Conservation (phyloP, 23 red algal genomes). For the Gracilariopsis chorda region DNA sequence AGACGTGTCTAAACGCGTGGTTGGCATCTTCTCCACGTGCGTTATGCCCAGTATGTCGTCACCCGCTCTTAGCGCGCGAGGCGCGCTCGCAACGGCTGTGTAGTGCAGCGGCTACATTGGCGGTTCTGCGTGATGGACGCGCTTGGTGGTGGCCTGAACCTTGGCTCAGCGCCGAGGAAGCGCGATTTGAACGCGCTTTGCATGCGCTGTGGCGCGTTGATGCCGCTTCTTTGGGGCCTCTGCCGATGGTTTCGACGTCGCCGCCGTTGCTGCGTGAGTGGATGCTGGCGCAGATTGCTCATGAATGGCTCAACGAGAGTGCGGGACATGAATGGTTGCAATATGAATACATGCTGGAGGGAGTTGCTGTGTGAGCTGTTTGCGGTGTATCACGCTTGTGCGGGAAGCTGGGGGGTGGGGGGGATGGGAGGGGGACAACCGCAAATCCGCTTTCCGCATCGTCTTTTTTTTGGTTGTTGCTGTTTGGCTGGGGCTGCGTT, state of each 20-base stretch:
- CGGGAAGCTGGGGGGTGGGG: too few relatives aligned
- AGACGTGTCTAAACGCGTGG: not conserved
- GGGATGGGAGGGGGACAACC: too few relatives aligned
- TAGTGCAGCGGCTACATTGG: not conserved
- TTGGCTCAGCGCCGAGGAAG: not conserved
- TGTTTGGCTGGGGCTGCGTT: too few relatives aligned
- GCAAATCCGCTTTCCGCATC: too few relatives aligned
- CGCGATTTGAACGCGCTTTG: slow-evolving; percentile 3
- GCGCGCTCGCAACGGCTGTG: not conserved
- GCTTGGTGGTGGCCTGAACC: not conserved
- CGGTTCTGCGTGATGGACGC: not conserved
- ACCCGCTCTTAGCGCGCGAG: not conserved
- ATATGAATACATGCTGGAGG: slow-evolving; percentile 1
- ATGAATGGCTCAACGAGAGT: not conserved
- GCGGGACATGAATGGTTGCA: not conserved
- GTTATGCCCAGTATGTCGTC: not conserved
- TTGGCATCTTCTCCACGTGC: not conserved
- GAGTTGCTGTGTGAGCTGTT: not conserved
- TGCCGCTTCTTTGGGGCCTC: not conserved
- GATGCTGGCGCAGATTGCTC: not conserved
- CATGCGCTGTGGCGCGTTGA: slow-evolving; percentile 5
- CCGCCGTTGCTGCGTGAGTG: not conserved
- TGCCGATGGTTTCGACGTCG: not conserved
- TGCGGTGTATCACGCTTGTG: too few relatives aligned
- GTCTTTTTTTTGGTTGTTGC: too few relatives aligned